A percentile compares a stretch with the other conserved stretches of the same genome.
Conservation (phyloP, 768 basidiomycete genomes). For the Xerocomellus dryophilus region DNA sequence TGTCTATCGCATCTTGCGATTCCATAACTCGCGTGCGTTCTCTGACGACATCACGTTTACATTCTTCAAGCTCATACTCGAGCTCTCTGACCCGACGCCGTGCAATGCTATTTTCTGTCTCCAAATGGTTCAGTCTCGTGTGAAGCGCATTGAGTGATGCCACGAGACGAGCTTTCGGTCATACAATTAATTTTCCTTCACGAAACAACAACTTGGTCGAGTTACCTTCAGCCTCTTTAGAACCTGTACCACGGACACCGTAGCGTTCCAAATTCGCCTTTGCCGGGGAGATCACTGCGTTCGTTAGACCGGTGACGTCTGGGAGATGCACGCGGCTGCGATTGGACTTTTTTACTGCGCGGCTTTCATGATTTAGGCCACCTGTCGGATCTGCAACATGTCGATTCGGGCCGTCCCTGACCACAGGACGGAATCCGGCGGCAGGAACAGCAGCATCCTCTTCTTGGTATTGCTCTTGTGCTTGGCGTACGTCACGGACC, state of each 20-base stretch:
- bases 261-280: conserved; percentile 52
- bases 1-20: conserved; percentile 41
- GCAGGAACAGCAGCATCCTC: conserved; percentile 3
- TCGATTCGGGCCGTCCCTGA: conserved; percentile 31
- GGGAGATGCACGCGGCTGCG: conserved; percentile 58
- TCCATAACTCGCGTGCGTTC: conserved; percentile 67
- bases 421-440: conserved; percentile 1
- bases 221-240: conserved; percentile 64
- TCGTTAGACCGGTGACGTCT: conserved; percentile 82
- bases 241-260: conserved; percentile 44
- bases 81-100: conserved; percentile 81
- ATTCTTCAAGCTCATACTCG: conserved; percentile 81
- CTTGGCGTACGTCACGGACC: conserved; percentile 51
- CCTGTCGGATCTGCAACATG: conserved; percentile 10
- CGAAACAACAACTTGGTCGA: conserved; percentile 6
- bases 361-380: conserved; percentile 9
- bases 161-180: conserved; percentile 52
- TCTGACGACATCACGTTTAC: conserved; percentile 70
- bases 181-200: background rate
- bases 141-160: conserved; percentile 63
- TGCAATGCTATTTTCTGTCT: conserved; percentile 80
- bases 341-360: conserved; percentile 22
- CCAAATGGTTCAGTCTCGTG: conserved; percentile 65
- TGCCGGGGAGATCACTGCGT: conserved; percentile 71
- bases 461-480: conserved; percentile 26